Percentiles rank a stretch among this genome's conserved stretches.
These are phyloP conservation scores for Fagopyrum tataricum DNA, from an alignment of 148 eudicot species.

Conservation along the genomic window DNA sequence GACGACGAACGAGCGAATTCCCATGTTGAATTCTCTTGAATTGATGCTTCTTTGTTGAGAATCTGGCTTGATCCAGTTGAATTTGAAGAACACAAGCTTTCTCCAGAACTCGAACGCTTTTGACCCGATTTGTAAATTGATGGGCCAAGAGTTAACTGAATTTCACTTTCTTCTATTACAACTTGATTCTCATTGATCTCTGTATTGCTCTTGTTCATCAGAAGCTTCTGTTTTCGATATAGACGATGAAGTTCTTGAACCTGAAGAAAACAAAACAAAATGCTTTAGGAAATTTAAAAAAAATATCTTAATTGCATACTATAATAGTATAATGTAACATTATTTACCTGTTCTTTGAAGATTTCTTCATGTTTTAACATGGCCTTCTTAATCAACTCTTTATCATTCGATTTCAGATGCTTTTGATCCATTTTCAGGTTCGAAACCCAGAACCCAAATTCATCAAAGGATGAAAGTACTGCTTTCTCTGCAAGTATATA, in stretches of 20 bases:
- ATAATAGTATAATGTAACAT: background rate
- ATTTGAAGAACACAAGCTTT: constrained; percentile 10
- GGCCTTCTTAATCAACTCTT: constrained; percentile 68
- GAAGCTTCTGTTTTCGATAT: constrained; percentile 10
- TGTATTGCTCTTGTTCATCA: background rate
- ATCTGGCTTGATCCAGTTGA: constrained; percentile 10
- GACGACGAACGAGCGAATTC: background rate
- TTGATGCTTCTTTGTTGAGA: background rate
- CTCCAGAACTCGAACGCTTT: background rate
- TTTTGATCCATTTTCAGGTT: constrained; percentile 44
- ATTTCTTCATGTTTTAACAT: constrained; percentile 90
- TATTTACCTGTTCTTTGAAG: constrained; percentile 73
- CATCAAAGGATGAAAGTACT: background rate
- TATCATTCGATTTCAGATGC: constrained; percentile 37
- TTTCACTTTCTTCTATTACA: constrained; percentile 9
- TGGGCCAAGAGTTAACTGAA: constrained; percentile 11
- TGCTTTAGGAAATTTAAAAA: background rate
- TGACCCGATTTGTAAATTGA: background rate
- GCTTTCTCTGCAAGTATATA: background rate
- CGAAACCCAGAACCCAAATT: background rate
- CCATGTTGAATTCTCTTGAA: constrained; percentile 8
- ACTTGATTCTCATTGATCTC: background rate
- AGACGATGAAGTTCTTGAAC: constrained; percentile 15
- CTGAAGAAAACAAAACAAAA: background rate
- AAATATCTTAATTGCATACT: background rate